Evolutionary conservation across 805 yeast genomes (phyloP).

Genomic region (Candida incommunis): DNA sequence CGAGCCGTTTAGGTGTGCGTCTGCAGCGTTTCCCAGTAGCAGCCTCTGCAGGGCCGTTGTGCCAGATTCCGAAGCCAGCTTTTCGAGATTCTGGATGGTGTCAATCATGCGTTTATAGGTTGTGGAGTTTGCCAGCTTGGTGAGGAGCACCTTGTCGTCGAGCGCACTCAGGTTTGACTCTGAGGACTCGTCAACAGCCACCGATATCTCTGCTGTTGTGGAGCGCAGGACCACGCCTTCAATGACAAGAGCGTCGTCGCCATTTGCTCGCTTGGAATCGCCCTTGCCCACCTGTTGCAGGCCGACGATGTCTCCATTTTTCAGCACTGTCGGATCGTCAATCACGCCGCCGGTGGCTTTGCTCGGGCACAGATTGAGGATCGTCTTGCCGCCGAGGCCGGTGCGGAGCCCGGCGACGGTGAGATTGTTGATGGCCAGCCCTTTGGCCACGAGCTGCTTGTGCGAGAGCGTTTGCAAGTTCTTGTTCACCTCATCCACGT

Average conservation of each 20-base stretch:
- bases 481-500: not conserved
- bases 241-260: constrained; percentile 12
- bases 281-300: constrained; percentile 9
- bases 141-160: constrained; percentile 46
- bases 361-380: constrained; percentile 50
- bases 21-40: not conserved
- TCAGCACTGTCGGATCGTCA: constrained; percentile 30
- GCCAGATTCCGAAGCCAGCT: not conserved
- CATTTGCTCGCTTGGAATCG: constrained; percentile 10
- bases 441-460: constrained; percentile 51
- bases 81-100: constrained; percentile 46
- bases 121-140: constrained; percentile 33
- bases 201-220: constrained; percentile 30
- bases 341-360: constrained; percentile 26
- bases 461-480: constrained; percentile 36
- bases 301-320: constrained; percentile 33
- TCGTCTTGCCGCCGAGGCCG: constrained; percentile 65
- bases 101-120: constrained; percentile 50
- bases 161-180: constrained; percentile 38
- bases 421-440: constrained; percentile 64
- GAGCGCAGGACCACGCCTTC: constrained; percentile 58
- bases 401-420: constrained; percentile 46
- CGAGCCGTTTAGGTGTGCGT: not conserved
- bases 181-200: constrained; percentile 47
- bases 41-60: constrained; percentile 4